Evolutionary conservation across 345 rosid genomes (phyloP).

Genomic region (Cardiospermum halicacabum): DNA sequence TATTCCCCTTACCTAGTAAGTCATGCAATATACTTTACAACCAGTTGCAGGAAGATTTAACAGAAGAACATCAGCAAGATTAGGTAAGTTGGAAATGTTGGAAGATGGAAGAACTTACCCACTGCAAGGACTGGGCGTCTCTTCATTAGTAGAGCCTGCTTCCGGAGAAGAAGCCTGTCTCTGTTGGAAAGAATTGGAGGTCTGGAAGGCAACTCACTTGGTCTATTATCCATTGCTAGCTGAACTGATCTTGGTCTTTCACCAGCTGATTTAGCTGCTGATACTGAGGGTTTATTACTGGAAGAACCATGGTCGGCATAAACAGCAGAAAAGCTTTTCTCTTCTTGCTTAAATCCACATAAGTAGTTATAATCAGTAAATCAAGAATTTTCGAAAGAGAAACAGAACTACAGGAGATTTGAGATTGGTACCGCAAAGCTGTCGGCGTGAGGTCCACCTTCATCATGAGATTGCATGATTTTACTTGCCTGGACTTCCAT

Average conservation of each 20-base stretch:
- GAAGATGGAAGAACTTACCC: constrained; percentile 38
- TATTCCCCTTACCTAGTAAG: constrained; percentile 68
- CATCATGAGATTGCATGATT: constrained; percentile 13
- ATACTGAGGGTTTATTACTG: constrained; percentile 18
- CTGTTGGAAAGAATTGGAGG: constrained; percentile 54
- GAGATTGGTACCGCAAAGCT: constrained; percentile 29
- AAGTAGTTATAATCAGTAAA: neutral
- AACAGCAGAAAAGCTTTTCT: constrained; percentile 16
- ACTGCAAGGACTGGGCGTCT: constrained; percentile 83
- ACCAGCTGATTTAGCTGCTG: constrained; percentile 24
- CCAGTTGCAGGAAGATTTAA: neutral
- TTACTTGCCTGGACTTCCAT: constrained; percentile 16
- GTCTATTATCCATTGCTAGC: constrained; percentile 15
- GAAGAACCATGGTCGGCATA: constrained; percentile 20
- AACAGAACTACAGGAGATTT: constrained; percentile 14
- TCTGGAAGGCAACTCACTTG: constrained; percentile 29
- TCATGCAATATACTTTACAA: neutral
- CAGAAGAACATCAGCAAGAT: neutral
- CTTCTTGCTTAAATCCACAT: constrained; percentile 27
- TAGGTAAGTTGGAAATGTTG: neutral
- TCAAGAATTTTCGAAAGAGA: constrained; percentile 11
- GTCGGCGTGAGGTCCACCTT: constrained; percentile 24
- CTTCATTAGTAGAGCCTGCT: constrained; percentile 82
- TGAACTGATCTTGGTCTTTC: constrained; percentile 19
- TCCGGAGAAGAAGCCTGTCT: constrained; percentile 83